Evolutionary conservation across 1,284 basidiomycete genomes (phyloP), one percentile per base, ranked within the genome.

Genomic region (Heterobasidion parviporum): DNA sequence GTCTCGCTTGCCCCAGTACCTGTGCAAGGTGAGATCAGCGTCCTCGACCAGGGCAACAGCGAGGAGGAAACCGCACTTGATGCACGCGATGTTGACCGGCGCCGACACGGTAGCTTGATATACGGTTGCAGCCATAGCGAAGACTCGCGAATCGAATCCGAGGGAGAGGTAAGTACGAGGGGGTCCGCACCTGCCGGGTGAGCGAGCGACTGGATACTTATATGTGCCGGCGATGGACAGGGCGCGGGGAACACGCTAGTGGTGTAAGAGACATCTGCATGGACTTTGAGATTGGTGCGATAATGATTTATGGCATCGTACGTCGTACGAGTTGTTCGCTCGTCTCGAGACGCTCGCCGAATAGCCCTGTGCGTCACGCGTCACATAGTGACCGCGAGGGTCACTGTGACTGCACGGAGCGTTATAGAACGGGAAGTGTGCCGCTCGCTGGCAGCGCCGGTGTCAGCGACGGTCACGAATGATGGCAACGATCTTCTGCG

Each of bases 1-100:
- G 73, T 98, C 90, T 62, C 95, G 89, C 75, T 99, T 99, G 62
- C 96, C 96, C 96, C 96, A 99, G 77, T 95, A 96, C 69, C 93
- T 94, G 65, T 53, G 18, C 20, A 49, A 10, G 47, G 14, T 16
- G 26, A 49, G 33, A 20, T 26, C 18, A 26, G n/a, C 46, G 53
- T 15, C 51, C 43, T 34, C 50, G 32, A 26, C 56, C 12, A 16
- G 33, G 55, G 38, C 33, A 55, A 49, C 50, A 18, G 57, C 55
- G 60, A 15, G 9, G 7, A 61, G 20, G 8, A 6, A 20, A 67
- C 66, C 82, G 65, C 60, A 94, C 92, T 98, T 98, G 77, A 97
- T 95, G 69, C 90, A 92, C 32, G 94, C 94, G 65, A 98, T 97
- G 74, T 98, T 98, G 61, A 97, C 94, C 3, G 94, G 94, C 0